phyloP scores from a whole-genome alignment of 2,329 filamentous ascomycete genomes.

The Orbilia ellipsospora region DNA sequence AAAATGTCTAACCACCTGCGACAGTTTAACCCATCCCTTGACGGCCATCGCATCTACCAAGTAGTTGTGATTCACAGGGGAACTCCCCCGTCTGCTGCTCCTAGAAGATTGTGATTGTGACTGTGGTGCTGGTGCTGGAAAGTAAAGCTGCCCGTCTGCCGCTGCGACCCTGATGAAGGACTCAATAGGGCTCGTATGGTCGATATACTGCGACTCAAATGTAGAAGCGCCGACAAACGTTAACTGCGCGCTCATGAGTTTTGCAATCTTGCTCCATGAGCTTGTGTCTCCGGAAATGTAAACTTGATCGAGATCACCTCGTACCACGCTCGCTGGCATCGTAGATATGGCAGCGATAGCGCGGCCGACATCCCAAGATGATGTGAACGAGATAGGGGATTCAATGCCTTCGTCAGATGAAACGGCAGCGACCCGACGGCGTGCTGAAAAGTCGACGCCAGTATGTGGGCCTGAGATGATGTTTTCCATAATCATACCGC shows the following conservation, averaged over 20 bases:
- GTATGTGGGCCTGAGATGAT: slow-evolving; percentile 44
- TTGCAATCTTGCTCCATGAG: slow-evolving; percentile 46
- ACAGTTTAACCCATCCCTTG: slow-evolving; percentile 44
- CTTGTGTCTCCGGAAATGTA: slow-evolving; percentile 48
- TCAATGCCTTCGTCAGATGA: slow-evolving; percentile 20
- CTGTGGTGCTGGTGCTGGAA: slow-evolving; percentile 12
- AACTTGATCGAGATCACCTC: slow-evolving; percentile 30
- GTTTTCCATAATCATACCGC: slow-evolving; percentile 53
- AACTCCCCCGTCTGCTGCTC: slow-evolving; percentile 6
- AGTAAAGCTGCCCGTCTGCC: slow-evolving; percentile 50
- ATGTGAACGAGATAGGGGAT: slow-evolving; percentile 44
- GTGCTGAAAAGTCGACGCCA: slow-evolving; percentile 43
- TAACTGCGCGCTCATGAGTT: slow-evolving; percentile 28
- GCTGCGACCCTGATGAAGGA: slow-evolving; percentile 44
- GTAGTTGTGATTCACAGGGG: slow-evolving; percentile 35
- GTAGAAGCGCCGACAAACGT: slow-evolving; percentile 20
- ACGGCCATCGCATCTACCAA: slow-evolving; percentile 32
- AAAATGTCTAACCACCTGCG: slow-evolving; percentile 48
- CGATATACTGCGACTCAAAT: slow-evolving; percentile 39
- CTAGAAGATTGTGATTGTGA: slow-evolving; percentile 34
- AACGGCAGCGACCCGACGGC: slow-evolving; percentile 29
- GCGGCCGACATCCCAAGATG: slow-evolving; percentile 49
- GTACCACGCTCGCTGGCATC: slow-evolving; percentile 28
- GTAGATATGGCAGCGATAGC: slow-evolving; percentile 46
- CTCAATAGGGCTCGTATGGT: slow-evolving; percentile 35